A percentile compares a stretch with the other conserved stretches of the same genome.
Evolutionary conservation across 1,284 basidiomycete species (phyloP).

Genomic region (Heterobasidion occidentale): DNA sequence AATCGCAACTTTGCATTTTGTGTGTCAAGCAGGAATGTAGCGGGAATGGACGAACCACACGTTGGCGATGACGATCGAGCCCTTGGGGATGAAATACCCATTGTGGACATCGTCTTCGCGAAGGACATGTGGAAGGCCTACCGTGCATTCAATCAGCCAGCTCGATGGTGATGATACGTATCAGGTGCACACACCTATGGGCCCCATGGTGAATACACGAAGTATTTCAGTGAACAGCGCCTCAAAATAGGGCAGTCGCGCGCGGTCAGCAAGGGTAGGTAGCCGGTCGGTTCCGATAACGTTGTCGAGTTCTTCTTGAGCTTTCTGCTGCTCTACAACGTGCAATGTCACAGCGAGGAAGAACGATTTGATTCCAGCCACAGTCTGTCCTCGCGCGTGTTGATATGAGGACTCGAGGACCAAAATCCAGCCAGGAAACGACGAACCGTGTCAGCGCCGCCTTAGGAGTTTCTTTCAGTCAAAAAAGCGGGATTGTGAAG

Average conservation of each 20-base stretch:
- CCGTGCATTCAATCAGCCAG: background rate
- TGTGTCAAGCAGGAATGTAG: background rate
- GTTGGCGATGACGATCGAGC: conserved; percentile 15
- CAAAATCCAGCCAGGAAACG: background rate
- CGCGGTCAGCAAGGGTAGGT: conserved; percentile 15
- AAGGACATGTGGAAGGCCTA: conserved; percentile 14
- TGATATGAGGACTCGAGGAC: background rate
- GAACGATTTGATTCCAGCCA: conserved; percentile 22
- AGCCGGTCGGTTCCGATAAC: conserved; percentile 17
- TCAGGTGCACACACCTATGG: background rate
- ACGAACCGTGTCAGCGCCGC: conserved; percentile 19
- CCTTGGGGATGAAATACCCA: conserved; percentile 18
- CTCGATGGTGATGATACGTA: no score
- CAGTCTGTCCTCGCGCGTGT: conserved; percentile 5
- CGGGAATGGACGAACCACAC: conserved; percentile 11
- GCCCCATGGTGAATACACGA: conserved; percentile 9
- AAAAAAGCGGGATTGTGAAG: background rate
- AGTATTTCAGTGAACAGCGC: conserved; percentile 14
- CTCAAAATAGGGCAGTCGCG: conserved; percentile 14
- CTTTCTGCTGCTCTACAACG: conserved; percentile 17
- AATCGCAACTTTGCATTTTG: no score
- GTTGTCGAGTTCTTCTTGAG: conserved; percentile 20
- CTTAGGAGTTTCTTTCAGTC: conserved; percentile 29
- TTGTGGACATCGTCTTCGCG: conserved; percentile 16
- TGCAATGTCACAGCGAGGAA: conserved; percentile 18